A percentile compares a stretch with the other conserved stretches of the same genome.
Evolutionary conservation across 225 moss, liverwort and hornwort genomes (phyloP).

Genomic region (Takakia lepidozioides): DNA sequence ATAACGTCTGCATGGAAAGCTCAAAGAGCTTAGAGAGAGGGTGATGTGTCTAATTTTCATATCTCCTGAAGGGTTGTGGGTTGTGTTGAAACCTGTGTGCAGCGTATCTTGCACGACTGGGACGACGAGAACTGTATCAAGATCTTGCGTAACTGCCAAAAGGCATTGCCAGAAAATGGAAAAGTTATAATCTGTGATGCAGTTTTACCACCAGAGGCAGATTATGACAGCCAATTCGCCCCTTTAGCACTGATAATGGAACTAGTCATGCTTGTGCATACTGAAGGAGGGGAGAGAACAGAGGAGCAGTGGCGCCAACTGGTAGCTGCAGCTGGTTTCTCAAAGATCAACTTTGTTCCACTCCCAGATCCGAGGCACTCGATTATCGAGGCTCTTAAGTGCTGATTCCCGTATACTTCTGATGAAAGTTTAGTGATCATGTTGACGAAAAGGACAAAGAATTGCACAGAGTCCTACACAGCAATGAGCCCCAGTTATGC

Average conservation of each 20-base stretch:
- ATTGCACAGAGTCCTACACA: too few relatives aligned
- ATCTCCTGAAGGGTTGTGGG: too few relatives aligned
- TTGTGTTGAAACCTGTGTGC: neutral
- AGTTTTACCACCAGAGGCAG: slow-evolving; percentile 1
- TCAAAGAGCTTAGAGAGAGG: too few relatives aligned
- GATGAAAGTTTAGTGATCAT: too few relatives aligned
- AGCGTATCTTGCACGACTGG: slow-evolving; percentile 35
- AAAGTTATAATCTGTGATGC: slow-evolving; percentile 15
- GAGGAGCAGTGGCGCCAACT: slow-evolving; percentile 3
- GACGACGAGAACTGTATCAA: slow-evolving; percentile 13
- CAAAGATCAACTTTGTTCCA: neutral
- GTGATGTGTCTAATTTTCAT: too few relatives aligned
- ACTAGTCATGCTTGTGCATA: slow-evolving; percentile 3
- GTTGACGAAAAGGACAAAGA: too few relatives aligned
- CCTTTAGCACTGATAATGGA: neutral
- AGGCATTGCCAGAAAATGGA: slow-evolving; percentile 16
- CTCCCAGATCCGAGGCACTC: too few relatives aligned
- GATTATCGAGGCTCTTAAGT: too few relatives aligned
- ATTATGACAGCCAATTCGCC: too few relatives aligned
- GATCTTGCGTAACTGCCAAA: slow-evolving; percentile 17
- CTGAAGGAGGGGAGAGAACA: slow-evolving; percentile 3
- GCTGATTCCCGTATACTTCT: too few relatives aligned
- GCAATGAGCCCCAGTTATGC: too few relatives aligned
- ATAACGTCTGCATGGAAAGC: too few relatives aligned
- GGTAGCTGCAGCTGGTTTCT: neutral